Conservation (phyloP, 129 eudicot genomes). For the Logfia minima region DNA sequence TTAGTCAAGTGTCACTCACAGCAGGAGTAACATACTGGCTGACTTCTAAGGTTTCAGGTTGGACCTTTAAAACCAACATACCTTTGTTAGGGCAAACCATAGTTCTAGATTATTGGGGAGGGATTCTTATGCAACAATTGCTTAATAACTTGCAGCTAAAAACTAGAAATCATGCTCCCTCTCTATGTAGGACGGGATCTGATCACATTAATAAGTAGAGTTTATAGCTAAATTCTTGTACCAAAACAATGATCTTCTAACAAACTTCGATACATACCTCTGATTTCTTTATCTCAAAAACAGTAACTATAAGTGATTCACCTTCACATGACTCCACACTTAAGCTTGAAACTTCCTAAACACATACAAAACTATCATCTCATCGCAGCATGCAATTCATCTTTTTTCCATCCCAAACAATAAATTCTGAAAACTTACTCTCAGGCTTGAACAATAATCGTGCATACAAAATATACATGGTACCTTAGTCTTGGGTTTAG, state of each 20-base stretch:
- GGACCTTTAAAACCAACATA: slow-evolving; percentile 50
- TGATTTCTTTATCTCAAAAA: slow-evolving; percentile 71
- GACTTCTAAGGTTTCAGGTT: slow-evolving; percentile 81
- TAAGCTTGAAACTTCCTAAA: slow-evolving; percentile 92
- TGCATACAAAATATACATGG: background rate
- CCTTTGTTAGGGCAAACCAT: background rate
- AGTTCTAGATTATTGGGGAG: background rate
- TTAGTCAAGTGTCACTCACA: slow-evolving; percentile 45
- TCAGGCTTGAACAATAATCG: background rate
- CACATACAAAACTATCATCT: slow-evolving; percentile 20
- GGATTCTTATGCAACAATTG: background rate
- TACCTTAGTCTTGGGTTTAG: slow-evolving; percentile 90
- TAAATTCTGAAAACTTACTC: background rate
- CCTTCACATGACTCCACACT: slow-evolving; percentile 96
- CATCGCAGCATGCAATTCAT: slow-evolving; percentile 1
- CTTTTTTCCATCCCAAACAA: background rate
- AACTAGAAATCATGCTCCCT: slow-evolving; percentile 95
- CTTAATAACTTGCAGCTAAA: slow-evolving; percentile 70
- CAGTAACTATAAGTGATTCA: slow-evolving; percentile 80
- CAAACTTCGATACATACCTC: slow-evolving; percentile 54
- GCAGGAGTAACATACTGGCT: slow-evolving; percentile 56
- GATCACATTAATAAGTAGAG: slow-evolving; percentile 30
- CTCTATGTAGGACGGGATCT: slow-evolving; percentile 82
- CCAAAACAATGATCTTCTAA: background rate
- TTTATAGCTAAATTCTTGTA: background rate